Evolutionary conservation across 2,329 filamentous ascomycete species (phyloP), one percentile per base, ranked within the genome.

Genomic region (Diaporthe sp.): DNA sequence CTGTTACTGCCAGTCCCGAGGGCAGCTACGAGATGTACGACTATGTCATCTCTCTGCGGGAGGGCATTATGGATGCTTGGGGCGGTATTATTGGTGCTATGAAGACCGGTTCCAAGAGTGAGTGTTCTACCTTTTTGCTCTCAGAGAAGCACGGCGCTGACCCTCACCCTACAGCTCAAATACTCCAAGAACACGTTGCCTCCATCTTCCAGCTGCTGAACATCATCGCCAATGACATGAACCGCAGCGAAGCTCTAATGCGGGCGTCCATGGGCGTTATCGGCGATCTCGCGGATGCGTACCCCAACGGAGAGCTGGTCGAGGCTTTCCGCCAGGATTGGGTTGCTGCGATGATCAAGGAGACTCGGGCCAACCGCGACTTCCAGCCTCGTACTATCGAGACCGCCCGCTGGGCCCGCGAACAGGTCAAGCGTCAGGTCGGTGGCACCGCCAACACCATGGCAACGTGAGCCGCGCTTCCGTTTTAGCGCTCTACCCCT

Each of bases 61-160:
- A 99, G 83, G 97, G 96, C 80, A 98, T 99, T 79, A 98, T 98
- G 93, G 97, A 99, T 88, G 97, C 97, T 47, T 99, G 97, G 96
- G 95, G 96, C 81, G 97, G 97, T 79, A 97, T 98, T 79, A 95
- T 99, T 82, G 92, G 96, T 84, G 95, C 97, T 72, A 95, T 98
- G 93, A 98, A 97, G 88, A 86, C 90, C 71, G 94, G 93, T 81
- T 88, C 88, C 81, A 96, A 96, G 88, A 92, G 93, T 94, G 85
- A 84, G 92, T 86, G 8, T n/a, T 13, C 6, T 34, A n/a, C 34
- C 58, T 25, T 49, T 28, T 37, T 25, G 0, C 34, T 9, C 31
- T 53, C 51, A 31, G 28, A 57, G 15, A 51, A 17, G 13, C 9
- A 53, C 39, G 37, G 72, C 79, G 71, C 84, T 86, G 80, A 82